These are phyloP conservation scores for Knoxia roxburghii DNA, from an alignment of 257 asterid genomes.

Conservation along the genomic window DNA sequence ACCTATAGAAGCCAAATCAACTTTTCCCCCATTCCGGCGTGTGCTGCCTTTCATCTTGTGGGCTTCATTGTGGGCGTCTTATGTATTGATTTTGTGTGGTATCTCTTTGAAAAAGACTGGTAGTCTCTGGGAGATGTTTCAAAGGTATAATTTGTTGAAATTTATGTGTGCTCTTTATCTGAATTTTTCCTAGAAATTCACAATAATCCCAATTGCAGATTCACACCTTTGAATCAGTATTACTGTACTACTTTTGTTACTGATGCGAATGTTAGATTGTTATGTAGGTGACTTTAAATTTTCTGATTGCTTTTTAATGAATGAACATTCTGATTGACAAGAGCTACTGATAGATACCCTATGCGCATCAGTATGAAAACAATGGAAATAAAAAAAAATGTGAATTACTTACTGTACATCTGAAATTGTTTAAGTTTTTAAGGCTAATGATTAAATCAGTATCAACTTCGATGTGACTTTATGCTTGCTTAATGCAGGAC, in stretches of 20 bases:
- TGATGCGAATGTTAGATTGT: not conserved
- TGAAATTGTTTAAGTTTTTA: not conserved
- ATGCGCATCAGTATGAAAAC: not conserved
- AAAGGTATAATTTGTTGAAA: constrained; percentile 44
- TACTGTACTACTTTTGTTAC: not conserved
- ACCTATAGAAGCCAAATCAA: constrained; percentile 22
- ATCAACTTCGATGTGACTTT: not conserved
- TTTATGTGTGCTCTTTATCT: constrained; percentile 3
- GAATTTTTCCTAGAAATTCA: not conserved
- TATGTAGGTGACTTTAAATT: not conserved
- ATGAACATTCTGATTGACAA: not conserved
- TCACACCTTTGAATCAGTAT: not conserved
- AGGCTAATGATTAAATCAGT: not conserved
- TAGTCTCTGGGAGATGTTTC: constrained; percentile 75
- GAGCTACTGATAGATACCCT: not conserved
- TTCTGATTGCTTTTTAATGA: not conserved
- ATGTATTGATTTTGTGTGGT: constrained; percentile 54
- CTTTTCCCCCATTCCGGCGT: constrained; percentile 46
- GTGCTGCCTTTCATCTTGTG: constrained; percentile 58
- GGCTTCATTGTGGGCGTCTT: constrained; percentile 67
- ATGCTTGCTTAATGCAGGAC: constrained; percentile 54
- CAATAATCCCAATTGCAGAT: not conserved
- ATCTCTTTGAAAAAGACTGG: constrained; percentile 69
- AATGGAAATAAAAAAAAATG: not conserved
- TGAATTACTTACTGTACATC: not conserved